Evolutionary conservation across 495 filamentous ascomycete genomes (phyloP).

Genomic region (Thermothielavioides terrestris): DNA sequence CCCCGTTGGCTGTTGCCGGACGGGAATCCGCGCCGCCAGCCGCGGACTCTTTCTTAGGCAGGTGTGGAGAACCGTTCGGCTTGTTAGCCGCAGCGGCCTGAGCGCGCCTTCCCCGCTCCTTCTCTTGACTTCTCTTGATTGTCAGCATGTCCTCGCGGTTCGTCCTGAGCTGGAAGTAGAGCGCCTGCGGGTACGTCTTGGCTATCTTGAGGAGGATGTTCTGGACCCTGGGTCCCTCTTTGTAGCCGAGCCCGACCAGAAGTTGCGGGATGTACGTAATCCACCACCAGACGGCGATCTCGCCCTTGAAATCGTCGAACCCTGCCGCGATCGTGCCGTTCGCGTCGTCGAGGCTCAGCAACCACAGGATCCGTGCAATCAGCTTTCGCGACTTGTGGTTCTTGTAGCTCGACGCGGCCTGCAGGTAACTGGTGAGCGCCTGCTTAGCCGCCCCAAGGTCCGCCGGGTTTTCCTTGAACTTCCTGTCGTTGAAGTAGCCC

Average conservation of each 20-base stretch:
- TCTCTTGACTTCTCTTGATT: slow-evolving; percentile 86
- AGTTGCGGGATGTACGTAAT: slow-evolving; percentile 98
- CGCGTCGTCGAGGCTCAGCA: slow-evolving; percentile 85
- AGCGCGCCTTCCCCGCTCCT: slow-evolving; percentile 38
- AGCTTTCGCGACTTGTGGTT: slow-evolving; percentile 92
- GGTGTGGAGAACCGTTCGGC: slow-evolving; percentile 33
- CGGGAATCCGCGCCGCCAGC: slow-evolving; percentile 20
- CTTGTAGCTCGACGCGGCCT: slow-evolving; percentile 93
- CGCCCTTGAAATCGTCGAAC: slow-evolving; percentile 91
- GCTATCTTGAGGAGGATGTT: slow-evolving; percentile 84
- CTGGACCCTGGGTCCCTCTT: slow-evolving; percentile 79
- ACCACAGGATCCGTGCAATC: slow-evolving; percentile 91
- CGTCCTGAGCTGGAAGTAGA: slow-evolving; percentile 90
- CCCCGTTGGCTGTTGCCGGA: slow-evolving; percentile 43
- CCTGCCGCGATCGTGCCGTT: slow-evolving; percentile 69
- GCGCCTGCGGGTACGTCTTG: slow-evolving; percentile 84
- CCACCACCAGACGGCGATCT: slow-evolving; percentile 98
- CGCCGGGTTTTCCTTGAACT: slow-evolving; percentile 80
- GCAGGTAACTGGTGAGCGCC: slow-evolving; percentile 90
- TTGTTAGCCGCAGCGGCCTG: slow-evolving; percentile 20
- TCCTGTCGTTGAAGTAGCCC: slow-evolving; percentile 93
- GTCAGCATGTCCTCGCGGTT: slow-evolving; percentile 88
- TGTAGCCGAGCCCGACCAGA: slow-evolving; percentile 76
- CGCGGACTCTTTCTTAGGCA: slow-evolving; percentile 40
- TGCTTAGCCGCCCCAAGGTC: slow-evolving; percentile 76